Evolutionary conservation across 2,329 filamentous ascomycete species (phyloP).

Genomic region (Cytospora chrysosperma): DNA sequence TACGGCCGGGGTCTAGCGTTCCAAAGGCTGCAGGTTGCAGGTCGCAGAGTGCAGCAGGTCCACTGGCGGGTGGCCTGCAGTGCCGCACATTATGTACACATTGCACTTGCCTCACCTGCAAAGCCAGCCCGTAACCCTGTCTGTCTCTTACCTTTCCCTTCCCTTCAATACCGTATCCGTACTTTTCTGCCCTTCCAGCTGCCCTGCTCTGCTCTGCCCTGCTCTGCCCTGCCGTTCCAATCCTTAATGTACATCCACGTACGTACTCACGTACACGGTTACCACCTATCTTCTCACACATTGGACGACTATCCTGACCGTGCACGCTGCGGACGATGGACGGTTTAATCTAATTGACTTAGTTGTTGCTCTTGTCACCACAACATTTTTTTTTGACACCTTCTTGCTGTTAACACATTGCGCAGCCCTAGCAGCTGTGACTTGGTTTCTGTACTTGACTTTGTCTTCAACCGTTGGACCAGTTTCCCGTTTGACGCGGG

Average conservation of each 20-base stretch:
- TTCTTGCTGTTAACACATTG: slow-evolving; percentile 12
- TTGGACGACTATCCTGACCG: background rate
- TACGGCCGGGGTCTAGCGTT: background rate
- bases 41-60: background rate
- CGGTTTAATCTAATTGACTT: slow-evolving; percentile 22
- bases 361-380: slow-evolving; percentile 15
- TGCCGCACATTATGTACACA: background rate
- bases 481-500: slow-evolving; percentile 6
- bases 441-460: background rate
- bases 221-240: background rate
- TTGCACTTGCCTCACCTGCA: background rate
- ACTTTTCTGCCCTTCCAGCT: too few relatives aligned
- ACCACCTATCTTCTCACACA: background rate
- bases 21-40: background rate
- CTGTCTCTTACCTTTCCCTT: background rate
- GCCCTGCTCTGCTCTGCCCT: background rate
- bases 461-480: background rate
- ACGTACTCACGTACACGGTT: background rate
- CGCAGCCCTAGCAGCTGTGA: background rate
- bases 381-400: slow-evolving; percentile 12
- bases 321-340: slow-evolving; percentile 20
- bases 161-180: too few relatives aligned
- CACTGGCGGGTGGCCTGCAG: background rate
- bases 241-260: background rate
- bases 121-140: background rate